Base-by-base conservation (phyloP, 176 grass and related monocot genomes). In the Poa annua region DNA sequence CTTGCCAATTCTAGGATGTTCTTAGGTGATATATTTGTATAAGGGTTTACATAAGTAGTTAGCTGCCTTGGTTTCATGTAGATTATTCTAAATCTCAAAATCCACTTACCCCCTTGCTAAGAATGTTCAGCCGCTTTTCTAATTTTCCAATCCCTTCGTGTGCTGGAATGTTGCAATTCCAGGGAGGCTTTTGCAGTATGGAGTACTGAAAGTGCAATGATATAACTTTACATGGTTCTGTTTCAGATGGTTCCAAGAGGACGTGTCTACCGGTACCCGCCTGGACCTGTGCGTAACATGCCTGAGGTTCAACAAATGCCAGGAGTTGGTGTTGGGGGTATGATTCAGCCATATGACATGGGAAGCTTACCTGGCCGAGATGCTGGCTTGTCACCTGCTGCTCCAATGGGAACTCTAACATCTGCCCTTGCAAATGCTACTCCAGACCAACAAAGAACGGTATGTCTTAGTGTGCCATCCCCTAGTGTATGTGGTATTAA, bases 401-500 rank as follows among this genome's bases (percentile, higher is more conserved):
- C 88, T 69, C 89, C 92, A 20, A 88, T 94, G 44, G 85, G 92
- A 76, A 90, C 89, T 52, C 85, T 97, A 38, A 93, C 94, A 77
- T 97, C 94, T 71, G 89, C 92, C 84, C 94, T 97, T 85, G 90
- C 94, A 86, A 97, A 97, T 88, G 88, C 94, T 77, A 80, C 22
- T 86, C 92, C 94, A 82, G 92, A 94, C n/a, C 94, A 97, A 61
- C 92, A 94, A 87, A 94, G 94, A 81, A 94, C 89, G 85, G 94
- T 97, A 94, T 71, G 78, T 76, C 52, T 57, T 34, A 70, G 45
- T 65, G 66, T 79, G 34, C 85, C 33, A 70, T 35, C 52, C 71
- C 57, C 11, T 47, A 44, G 12, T 56, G 32, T 38, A 64, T 66
- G 55, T 64, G 21, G 16, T 79, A 38, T 61, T 86, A 32, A 62